Evolutionary conservation across 768 basidiomycete genomes (phyloP), one percentile per base, ranked within the genome.

Genomic region (Daedaleopsis sinensis): DNA sequence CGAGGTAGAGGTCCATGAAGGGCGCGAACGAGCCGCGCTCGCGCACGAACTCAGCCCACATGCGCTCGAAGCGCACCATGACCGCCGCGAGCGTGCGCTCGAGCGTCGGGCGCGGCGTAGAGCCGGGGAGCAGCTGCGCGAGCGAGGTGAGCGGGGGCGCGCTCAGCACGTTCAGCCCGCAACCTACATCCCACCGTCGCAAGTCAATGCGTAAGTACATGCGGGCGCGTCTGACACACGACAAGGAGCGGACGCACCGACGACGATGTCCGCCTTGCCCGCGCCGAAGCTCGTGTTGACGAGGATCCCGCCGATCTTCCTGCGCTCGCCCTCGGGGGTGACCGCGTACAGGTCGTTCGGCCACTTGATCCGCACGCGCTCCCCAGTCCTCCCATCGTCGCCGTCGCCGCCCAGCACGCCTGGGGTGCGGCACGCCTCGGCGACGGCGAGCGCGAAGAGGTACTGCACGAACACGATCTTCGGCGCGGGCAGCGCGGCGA

Each of bases 401-500:
- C n/a, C 87, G 53, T 76, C 79, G 37, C 58, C 72, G 23, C 62
- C 84, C 0, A 89, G 78, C n/a, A 88, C 80, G 11, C 67, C 76
- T 1, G 77, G 76, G 2, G 86, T 82, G 52, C 88, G 82, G 65
- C 92, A 93, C 1, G 90, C 94, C 66, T 95, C 90, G 18, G 88
- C 85, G n/a, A 98, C 88, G 1, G 95, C 94, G 43, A 98, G 78
- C 0, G 90, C 90, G 63, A 91, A 91, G 5, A 99, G 82, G 72
- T 99, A 98, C 70, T 99, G 97, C 11, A 96, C 75, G 71, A 98
- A 97, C 24, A 98, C 94, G 39, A 98, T 81, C 59, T 87, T 88
- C 21, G 78, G 76, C 0, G 85, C 77, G 3, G 86, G 84, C 65
- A 89, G 74, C 2, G 71, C 65, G 1, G 78, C 65, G 3, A 86